phyloP scores from a whole-genome alignment of 495 filamentous ascomycete species.

The Umbilicaria muhlenbergii region DNA sequence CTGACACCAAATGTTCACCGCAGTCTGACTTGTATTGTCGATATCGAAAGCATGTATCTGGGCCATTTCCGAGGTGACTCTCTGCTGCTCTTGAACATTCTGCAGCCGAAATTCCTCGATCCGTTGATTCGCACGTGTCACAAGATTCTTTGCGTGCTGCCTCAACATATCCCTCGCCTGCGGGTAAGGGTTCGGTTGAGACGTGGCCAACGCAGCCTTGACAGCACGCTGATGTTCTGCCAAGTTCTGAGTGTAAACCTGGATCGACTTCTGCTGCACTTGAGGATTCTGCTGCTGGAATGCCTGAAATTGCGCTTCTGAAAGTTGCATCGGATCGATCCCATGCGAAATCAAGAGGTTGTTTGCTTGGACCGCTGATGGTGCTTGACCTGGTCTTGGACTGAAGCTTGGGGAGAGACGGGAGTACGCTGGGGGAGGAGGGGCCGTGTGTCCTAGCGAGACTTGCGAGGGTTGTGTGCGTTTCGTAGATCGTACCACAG shows the following conservation, averaged over 20 bases:
- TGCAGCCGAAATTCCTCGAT: too few species aligned
- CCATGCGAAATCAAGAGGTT: slow-evolving; percentile 61
- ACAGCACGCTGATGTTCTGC: slow-evolving; percentile 47
- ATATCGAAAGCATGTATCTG: slow-evolving; percentile 2
- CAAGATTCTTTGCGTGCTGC: too few species aligned
- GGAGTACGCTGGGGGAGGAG: slow-evolving; percentile 4
- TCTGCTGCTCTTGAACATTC: too few species aligned
- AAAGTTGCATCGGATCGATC: slow-evolving; percentile 58
- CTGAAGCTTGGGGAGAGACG: slow-evolving; percentile 20
- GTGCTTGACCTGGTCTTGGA: slow-evolving; percentile 17
- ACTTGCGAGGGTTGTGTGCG: background rate
- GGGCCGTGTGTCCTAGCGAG: slow-evolving; percentile 3
- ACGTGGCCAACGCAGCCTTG: too few species aligned
- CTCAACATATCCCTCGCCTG: too few species aligned
- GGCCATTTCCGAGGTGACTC: too few species aligned
- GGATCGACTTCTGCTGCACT: slow-evolving; percentile 63
- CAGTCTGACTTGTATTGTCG: too few species aligned
- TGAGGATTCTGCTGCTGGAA: slow-evolving; percentile 45
- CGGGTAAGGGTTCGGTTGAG: too few species aligned
- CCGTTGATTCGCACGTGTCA: too few species aligned
- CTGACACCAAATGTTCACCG: too few species aligned
- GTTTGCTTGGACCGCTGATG: slow-evolving; percentile 34
- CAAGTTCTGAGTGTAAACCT: slow-evolving; percentile 73
- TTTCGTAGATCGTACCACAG: slow-evolving; percentile 2
- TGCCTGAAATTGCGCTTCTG: slow-evolving; percentile 59